Percentiles rank a stretch among this genome's conserved stretches.
Conservation (phyloP, 1,284 basidiomycete genomes). For the Agaricales sp. region DNA sequence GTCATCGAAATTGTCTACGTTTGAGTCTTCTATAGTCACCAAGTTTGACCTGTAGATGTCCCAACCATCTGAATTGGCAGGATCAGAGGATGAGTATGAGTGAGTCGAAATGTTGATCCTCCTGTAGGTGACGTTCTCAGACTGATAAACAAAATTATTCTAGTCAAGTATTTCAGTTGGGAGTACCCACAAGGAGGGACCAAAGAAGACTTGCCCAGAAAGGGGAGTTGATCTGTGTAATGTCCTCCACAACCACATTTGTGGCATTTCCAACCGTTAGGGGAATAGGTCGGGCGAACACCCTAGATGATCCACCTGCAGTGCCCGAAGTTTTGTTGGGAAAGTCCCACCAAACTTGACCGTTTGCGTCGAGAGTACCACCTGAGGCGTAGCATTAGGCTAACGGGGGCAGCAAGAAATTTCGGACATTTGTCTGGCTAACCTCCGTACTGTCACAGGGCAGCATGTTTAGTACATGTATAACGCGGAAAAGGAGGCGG, state of each 20-base stretch:
- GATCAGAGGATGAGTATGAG: conserved; percentile 12
- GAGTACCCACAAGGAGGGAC: too few relatives aligned
- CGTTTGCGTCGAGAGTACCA: conserved; percentile 29
- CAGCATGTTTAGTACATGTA: too few relatives aligned
- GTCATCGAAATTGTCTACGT: conserved; percentile 31
- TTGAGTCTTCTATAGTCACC: conserved; percentile 26
- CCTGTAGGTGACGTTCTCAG: conserved; percentile 17
- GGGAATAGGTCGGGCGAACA: conserved; percentile 36
- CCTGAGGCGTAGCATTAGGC: too few relatives aligned
- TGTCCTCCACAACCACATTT: conserved; percentile 30
- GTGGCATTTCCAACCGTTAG: conserved; percentile 34
- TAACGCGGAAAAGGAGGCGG: background rate
- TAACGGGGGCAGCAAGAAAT: too few relatives aligned
- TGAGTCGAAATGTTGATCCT: conserved; percentile 16
- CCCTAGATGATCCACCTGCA: conserved; percentile 15
- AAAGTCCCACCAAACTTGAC: conserved; percentile 29
- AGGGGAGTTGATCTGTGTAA: conserved; percentile 24
- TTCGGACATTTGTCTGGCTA: too few relatives aligned
- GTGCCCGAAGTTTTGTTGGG: conserved; percentile 13
- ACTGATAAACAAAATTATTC: conserved; percentile 19
- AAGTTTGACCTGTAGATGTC: conserved; percentile 34
- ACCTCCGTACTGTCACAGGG: background rate
- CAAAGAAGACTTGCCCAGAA: conserved; percentile 18
- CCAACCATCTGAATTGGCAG: conserved; percentile 30
- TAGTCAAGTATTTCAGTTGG: too few relatives aligned